Base-by-base conservation (phyloP, 345 rosid species). In the Bruguiera sexangula region DNA sequence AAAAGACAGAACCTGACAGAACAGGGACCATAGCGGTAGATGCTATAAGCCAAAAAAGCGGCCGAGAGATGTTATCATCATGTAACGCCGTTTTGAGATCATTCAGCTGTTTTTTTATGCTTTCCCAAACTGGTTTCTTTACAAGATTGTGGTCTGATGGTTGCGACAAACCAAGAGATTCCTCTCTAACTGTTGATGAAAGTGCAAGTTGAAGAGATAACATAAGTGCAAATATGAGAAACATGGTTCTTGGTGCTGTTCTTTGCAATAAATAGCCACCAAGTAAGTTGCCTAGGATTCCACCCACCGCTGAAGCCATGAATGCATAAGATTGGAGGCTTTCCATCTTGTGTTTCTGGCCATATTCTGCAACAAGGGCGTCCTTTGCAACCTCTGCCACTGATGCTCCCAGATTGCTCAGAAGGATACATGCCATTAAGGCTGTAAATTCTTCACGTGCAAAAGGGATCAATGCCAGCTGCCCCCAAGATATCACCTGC, bases 401-500 rank as follows among this genome's bases (percentile, higher is more conserved):
- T 27, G 98, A 88, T 59, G 96, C 96, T 11, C 98, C 98, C 18
- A 88, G 78, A 78, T 93, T 93, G 70, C 98, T 75, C 6, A 91
- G 82, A 63, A 93, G 77, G 31, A 83, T 89, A 78, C 78, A 85
- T 10, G 86, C 82, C 75, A 91, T 62, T n/a, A 91, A 81, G 46
- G 72, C 76, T n/a, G 94, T 86, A 82, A 91, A 92, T 43, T 83
- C 85, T 75, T 80, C 74, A 39, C 87, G 71, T 43, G 87, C 88
- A 75, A 76, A 77, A 31, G 84, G 96, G 55, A 80, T 79, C 61
- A 85, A 71, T 31, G 89, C 94, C 82, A 93, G 70, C 27, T 84
- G 73, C n/a, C 89, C 94, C 98, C 98, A 93, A 15, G 96, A 85
- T 69, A 93, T 56, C 24, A 89, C 78, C 96, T 90, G 97, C 75